A percentile compares a stretch with the other conserved stretches of the same genome.
These are phyloP conservation scores for Nematocida sp. DNA, from an alignment of 371 early-diverging fungal species.

Conservation along the genomic window DNA sequence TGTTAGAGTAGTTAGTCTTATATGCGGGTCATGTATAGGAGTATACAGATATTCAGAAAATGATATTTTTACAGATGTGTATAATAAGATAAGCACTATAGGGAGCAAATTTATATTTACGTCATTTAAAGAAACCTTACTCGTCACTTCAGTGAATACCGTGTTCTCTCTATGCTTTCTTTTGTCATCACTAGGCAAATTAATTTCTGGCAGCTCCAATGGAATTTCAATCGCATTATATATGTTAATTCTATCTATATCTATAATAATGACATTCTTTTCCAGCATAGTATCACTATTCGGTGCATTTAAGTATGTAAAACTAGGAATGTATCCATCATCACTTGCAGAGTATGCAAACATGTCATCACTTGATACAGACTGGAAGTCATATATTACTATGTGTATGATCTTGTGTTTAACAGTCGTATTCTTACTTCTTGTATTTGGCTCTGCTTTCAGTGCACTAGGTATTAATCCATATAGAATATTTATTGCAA, in stretches of 20 bases:
- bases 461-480: background rate
- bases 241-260: background rate
- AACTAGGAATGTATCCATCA: background rate
- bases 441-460: background rate
- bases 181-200: background rate
- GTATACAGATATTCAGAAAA: background rate
- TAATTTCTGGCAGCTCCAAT: background rate
- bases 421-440: background rate
- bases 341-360: background rate
- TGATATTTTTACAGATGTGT: background rate
- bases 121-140: background rate
- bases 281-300: background rate
- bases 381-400: slow-evolving; percentile 1
- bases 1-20: background rate
- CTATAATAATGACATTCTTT: background rate
- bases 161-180: background rate
- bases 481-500: background rate
- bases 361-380: background rate
- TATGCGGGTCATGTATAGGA: background rate
- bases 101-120: background rate
- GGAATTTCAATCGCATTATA: background rate
- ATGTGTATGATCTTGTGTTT: background rate
- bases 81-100: background rate
- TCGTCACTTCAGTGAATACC: background rate
- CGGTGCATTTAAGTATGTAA: background rate